Evolutionary conservation across 179 eudicot genomes (phyloP).

Genomic region (Spergularia azorica): DNA sequence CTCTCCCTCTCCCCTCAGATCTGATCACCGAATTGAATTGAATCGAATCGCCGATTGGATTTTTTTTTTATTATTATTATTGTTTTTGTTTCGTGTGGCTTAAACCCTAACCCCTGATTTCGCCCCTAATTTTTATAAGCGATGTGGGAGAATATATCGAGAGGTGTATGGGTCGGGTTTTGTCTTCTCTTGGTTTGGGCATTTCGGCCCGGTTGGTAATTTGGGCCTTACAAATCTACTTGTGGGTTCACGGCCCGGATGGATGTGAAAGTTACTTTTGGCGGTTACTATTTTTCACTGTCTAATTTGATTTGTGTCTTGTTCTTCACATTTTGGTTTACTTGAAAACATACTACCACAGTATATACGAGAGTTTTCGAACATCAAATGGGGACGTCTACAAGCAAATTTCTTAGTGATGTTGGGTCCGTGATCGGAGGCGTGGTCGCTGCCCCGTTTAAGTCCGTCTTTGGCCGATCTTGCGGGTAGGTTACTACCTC

Average conservation of each 20-base stretch:
- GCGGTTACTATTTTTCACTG: no score
- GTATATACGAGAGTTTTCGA: no score
- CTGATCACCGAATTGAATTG: no score
- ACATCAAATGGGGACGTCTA: conserved; percentile 36
- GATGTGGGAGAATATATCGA: not conserved
- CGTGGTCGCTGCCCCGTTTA: conserved; percentile 41
- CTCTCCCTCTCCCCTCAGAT: not conserved
- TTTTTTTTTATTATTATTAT: not conserved
- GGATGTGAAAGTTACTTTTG: no score
- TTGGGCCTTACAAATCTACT: no score
- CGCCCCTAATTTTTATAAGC: not conserved
- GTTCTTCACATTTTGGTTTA: no score
- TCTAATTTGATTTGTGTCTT: no score
- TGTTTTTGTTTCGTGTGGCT: not conserved
- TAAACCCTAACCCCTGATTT: conserved; percentile 28
- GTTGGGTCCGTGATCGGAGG: conserved; percentile 40
- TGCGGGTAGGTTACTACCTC: conserved; percentile 36
- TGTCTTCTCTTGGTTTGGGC: not conserved
- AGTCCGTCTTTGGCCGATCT: conserved; percentile 43
- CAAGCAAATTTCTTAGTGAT: conserved; percentile 39
- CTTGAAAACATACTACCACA: no score
- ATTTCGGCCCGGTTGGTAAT: no score
- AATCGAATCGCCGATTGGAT: no score
- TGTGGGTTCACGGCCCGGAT: no score
- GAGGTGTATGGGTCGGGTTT: not conserved